Evolutionary conservation across 148 eudicot genomes (phyloP).

Genomic region (Camellia japonica): DNA sequence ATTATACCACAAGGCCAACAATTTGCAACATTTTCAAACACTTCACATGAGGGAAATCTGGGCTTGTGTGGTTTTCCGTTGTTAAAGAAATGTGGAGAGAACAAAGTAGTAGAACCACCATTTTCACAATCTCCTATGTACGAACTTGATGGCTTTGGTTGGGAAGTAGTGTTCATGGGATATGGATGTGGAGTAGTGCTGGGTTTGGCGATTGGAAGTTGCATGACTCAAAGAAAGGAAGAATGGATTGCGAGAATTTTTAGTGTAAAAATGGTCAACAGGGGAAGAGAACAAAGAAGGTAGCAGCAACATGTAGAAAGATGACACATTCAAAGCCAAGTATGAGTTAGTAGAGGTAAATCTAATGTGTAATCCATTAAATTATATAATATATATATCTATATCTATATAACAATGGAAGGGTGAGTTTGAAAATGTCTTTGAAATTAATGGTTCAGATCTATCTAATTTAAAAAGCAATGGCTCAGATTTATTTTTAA

Average conservation of each 20-base stretch:
- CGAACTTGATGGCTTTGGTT: background rate
- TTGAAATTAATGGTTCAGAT: no score
- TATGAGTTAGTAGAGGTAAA: no score
- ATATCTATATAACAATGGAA: no score
- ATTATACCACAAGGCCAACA: background rate
- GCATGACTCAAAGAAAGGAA: background rate
- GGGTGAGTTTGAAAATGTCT: no score
- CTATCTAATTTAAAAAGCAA: no score
- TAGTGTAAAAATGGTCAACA: background rate
- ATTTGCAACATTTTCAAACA: background rate
- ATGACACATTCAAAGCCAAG: background rate
- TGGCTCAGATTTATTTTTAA: no score
- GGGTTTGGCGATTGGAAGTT: background rate
- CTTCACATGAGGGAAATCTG: background rate
- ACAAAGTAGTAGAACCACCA: background rate
- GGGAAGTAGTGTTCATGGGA: conserved; percentile 2
- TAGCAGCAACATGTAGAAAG: background rate
- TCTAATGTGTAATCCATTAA: no score
- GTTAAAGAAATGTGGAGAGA: background rate
- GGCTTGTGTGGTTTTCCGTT: conserved; percentile 3
- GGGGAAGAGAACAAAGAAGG: background rate
- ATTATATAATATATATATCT: no score
- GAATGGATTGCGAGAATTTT: background rate
- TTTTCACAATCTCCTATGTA: background rate
- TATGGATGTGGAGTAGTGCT: background rate